Conservation (phyloP, 495 filamentous ascomycete species). For the Penicillium argentinense region DNA sequence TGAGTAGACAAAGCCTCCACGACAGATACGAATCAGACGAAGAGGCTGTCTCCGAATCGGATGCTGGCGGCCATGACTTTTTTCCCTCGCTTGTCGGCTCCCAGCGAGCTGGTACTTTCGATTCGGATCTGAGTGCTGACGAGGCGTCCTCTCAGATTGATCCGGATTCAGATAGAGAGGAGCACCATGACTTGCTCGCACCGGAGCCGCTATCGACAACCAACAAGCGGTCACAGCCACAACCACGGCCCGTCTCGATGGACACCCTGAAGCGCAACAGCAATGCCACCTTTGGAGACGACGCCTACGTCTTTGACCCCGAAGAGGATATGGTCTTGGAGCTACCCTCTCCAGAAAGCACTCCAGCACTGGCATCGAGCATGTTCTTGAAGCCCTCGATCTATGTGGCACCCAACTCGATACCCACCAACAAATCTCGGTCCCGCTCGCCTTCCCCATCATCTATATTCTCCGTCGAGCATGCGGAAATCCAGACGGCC, state of each 20-base stretch:
- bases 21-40: slow-evolving; percentile 47
- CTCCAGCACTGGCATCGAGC: slow-evolving; percentile 32
- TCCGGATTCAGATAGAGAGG: slow-evolving; percentile 27
- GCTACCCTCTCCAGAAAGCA: slow-evolving; percentile 34
- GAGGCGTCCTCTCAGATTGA: slow-evolving; percentile 28
- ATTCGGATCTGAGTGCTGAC: slow-evolving; percentile 35
- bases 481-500: slow-evolving; percentile 37
- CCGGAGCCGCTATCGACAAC: slow-evolving; percentile 12
- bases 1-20: slow-evolving; percentile 38
- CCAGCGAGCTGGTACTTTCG: slow-evolving; percentile 24
- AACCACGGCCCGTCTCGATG: slow-evolving; percentile 38
- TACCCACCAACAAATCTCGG: slow-evolving; percentile 8
- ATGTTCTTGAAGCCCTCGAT: slow-evolving; percentile 35
- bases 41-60: slow-evolving; percentile 44
- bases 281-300: slow-evolving; percentile 32
- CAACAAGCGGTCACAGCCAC: too few relatives aligned
- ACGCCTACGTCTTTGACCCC: slow-evolving; percentile 36
- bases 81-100: slow-evolving; percentile 35
- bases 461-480: slow-evolving; percentile 36
- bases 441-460: slow-evolving; percentile 33
- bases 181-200: slow-evolving; percentile 25
- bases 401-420: slow-evolving; percentile 32
- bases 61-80: slow-evolving; percentile 35
- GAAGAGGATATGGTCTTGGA: slow-evolving; percentile 43
- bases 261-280: slow-evolving; percentile 46